Base-by-base conservation (phyloP, 352 stramenopile species). In the Pythium oligandrum region DNA sequence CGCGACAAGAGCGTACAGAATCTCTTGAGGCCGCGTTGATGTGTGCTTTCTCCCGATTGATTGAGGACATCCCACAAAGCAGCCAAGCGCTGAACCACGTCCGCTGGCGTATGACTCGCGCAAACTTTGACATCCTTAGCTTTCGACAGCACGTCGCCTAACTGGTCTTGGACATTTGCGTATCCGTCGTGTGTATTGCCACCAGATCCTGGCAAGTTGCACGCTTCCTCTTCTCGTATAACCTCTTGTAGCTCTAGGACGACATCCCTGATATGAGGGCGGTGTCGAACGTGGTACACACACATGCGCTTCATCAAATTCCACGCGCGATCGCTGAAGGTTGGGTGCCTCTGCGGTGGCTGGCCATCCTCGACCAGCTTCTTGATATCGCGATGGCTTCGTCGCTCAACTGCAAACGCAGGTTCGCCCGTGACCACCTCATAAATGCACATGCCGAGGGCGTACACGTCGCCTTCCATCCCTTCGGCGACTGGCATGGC, bases 391-490 rank as follows among this genome's bases (percentile, higher is more conserved):
- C 11, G 38, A n/a, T n/a, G n/a, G n/a, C n/a, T n/a, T n/a, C n/a
- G n/a, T 11, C 11, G 7, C 7, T 42, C 7, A 42, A 11, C 17
- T 2, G 36, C 33, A 9, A 26, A 53, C 2, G 48, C 12, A 3
- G 35, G 4, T 36, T 51, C 42, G 3, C 51, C 51, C 2, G 34
- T 59, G 26, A 59, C 37, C 17, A 38, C 53, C 32, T 59, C 53
- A 37, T 36, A 9, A 4, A 59, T 48, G 39, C 53, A 59, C 53
- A 59, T 53, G 9, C 17, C 53, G 2, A 59, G 53, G 11, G 45
- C 9, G 45, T 59, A 59, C 5, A 57, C 26, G 35, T 57, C 51
- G 11, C 36, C 35, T 32, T 32, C 48, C 39, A 6, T 35, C 6
- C 7, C 38, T 11, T 11, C 38, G n/a, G n/a, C n/a, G n/a, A 11